These are phyloP conservation scores for Globisporangium cederbergense DNA, from an alignment of 352 stramenopile genomes.

Conservation along the genomic window DNA sequence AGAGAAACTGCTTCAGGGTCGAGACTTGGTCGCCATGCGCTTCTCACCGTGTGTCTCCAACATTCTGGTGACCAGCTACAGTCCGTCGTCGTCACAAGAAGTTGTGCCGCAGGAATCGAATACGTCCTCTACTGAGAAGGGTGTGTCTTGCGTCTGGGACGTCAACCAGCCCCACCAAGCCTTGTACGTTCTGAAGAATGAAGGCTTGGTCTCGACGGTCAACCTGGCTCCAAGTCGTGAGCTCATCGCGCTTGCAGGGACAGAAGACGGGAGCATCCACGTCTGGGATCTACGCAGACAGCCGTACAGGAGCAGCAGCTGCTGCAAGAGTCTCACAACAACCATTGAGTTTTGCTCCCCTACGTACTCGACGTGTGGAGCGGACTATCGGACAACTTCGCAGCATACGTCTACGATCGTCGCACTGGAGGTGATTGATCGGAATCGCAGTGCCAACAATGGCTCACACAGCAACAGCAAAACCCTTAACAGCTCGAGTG, in stretches of 20 bases:
- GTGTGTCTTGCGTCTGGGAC: constrained; percentile 64
- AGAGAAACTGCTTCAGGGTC: constrained; percentile 26
- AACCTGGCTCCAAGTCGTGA: constrained; percentile 49
- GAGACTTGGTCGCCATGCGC: constrained; percentile 32
- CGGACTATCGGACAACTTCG: constrained; percentile 30
- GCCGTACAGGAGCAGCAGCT: constrained; percentile 1
- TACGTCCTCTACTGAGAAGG: constrained; percentile 31
- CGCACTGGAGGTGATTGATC: constrained; percentile 34
- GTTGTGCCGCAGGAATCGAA: constrained; percentile 4
- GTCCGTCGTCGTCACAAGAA: constrained; percentile 1
- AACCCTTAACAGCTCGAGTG: constrained; percentile 10
- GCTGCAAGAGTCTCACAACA: not conserved
- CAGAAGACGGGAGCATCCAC: constrained; percentile 61
- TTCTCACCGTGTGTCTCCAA: constrained; percentile 57
- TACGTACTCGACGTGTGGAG: constrained; percentile 58
- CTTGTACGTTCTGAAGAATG: constrained; percentile 43
- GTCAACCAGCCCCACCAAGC: constrained; percentile 45
- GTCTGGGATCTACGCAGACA: constrained; percentile 59
- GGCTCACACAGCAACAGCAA: constrained; percentile 2
- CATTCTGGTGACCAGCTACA: constrained; percentile 42
- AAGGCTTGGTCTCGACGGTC: constrained; percentile 36
- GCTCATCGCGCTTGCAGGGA: constrained; percentile 48
- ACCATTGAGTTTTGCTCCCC: constrained; percentile 30
- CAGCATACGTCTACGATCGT: constrained; percentile 53
- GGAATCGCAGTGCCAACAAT: not conserved